A percentile compares a stretch with the other conserved stretches of the same genome.
Evolutionary conservation across 1,284 basidiomycete genomes (phyloP).

Genomic region (Ustilago crameri): DNA sequence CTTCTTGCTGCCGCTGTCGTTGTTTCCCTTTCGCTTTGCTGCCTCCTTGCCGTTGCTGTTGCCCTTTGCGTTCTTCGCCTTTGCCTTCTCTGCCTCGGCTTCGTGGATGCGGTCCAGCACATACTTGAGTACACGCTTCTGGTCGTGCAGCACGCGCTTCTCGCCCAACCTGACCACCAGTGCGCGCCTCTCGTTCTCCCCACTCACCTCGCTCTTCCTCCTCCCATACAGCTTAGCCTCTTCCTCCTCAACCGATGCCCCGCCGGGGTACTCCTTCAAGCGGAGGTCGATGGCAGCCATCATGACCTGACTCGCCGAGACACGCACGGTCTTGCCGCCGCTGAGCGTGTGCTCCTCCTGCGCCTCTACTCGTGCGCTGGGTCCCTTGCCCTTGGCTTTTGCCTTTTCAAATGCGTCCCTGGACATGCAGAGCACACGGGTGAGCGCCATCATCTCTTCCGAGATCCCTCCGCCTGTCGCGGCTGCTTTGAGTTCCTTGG

Average conservation of each 20-base stretch:
- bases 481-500: slow-evolving; percentile 45
- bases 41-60: slow-evolving; percentile 25
- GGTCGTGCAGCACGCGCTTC: slow-evolving; percentile 75
- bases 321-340: slow-evolving; percentile 11
- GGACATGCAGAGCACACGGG: slow-evolving; percentile 76
- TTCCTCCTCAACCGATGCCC: slow-evolving; percentile 71
- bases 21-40: slow-evolving; percentile 22
- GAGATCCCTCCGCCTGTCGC: slow-evolving; percentile 74
- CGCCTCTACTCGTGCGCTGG: slow-evolving; percentile 77
- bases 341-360: slow-evolving; percentile 40
- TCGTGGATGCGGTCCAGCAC: slow-evolving; percentile 32
- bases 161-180: slow-evolving; percentile 82
- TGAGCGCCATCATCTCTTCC: slow-evolving; percentile 77
- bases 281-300: slow-evolving; percentile 44
- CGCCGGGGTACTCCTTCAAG: slow-evolving; percentile 35
- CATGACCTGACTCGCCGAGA: slow-evolving; percentile 36
- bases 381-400: slow-evolving; percentile 78
- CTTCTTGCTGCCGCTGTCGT: slow-evolving; percentile 15
- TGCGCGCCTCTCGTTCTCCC: slow-evolving; percentile 72
- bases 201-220: slow-evolving; percentile 8
- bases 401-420: slow-evolving; percentile 76
- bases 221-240: slow-evolving; percentile 69
- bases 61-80: slow-evolving; percentile 14
- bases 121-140: slow-evolving; percentile 46
- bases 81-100: slow-evolving; percentile 21